Evolutionary conservation across 2,329 filamentous ascomycete species (phyloP), one percentile per base, ranked within the genome.

Genomic region (Fusarium palustre): DNA sequence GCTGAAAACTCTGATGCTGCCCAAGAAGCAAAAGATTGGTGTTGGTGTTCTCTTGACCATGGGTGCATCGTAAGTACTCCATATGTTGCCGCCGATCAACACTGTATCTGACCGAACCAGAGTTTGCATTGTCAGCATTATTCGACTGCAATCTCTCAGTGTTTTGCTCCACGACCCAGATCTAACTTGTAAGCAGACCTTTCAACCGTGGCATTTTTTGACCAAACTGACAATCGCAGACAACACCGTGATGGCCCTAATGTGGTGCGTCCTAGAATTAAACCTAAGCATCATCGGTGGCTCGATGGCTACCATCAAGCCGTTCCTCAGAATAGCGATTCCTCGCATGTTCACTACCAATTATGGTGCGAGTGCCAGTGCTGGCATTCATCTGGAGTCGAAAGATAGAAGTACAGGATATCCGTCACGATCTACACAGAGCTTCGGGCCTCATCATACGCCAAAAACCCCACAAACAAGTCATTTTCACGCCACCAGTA

Each of bases 261-360:
- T 58, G 58, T 66, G 62, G 58, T 66, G 58, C 36, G 38, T 63
- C n/a, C 45, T 66, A n/a, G 62, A 66, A 33, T 28, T 66, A n/a
- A 66, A 66, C 31, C 30, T 66, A 2, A 66, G 62, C 34, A 66
- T 66, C 28, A 55, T 66, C 28, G 62, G 58, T 38, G 62, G 62
- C 8, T 66, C 58, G 1, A 46, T 66, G 38, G 57, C 62, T 18
- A 63, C 62, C 2, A 38, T 63, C n/a, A 66, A 66, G 7, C 62
- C 62, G 3, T 61, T 66, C 30, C 48, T 66, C 3, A 31, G 54
- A 11, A 63, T 62, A 11, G 33, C 47, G 5, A 41, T 66, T 24
- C 62, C 62, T 13, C 28, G 53, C 7, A 45, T 66, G 33, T 60
- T 66, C 16, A 52, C 33, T 12, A 34, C 48, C 13, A 46, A 20